Evolutionary conservation across 805 yeast genomes (phyloP), one percentile per base, ranked within the genome.

Genomic region (Spathaspora girioi): DNA sequence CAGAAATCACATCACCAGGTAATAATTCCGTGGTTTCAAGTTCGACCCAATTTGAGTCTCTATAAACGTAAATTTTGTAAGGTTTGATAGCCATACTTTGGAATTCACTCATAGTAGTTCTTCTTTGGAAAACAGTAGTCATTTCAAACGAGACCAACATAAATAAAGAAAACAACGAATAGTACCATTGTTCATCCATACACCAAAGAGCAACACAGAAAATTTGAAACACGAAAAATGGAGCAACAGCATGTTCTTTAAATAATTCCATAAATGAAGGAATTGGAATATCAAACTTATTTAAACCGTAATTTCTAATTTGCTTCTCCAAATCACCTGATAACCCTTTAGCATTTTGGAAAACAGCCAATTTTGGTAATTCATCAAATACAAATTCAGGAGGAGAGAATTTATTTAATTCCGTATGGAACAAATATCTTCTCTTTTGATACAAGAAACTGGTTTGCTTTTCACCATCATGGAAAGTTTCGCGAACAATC

Each of bases 51-150:
- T 78, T 71, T 4, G 69, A 66, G 61, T 83, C 80, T 69, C 99
- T 83, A 68, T 72, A 82, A 43, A 80, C 96, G 65, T 83, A 82
- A 53, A 94, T 78, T 14, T 79, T 74, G 67, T 89, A 94, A 12
- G 99, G 97, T 68, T 90, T 90, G 59, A 94, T 86, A 60, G 97
- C 97, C 99, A 94, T 94, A 45, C 94, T 85, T 71, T 96, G 91
- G 73, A 94, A 94, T 72, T 94, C 99, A 49, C 84, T 76, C 91
- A 94, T 86, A 46, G 99, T 94, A 8, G 90, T 76, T 74, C 96
- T 87, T 73, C 98, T 87, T 77, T 94, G 98, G 76, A 84, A 93
- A 20, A 94, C 98, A 20, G 96, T 89, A 32, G 97, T 89, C 68
- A 85, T 87, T 71, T 94, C 99, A 75, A 94, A 94, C 3, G 96